A percentile compares a stretch with the other conserved stretches of the same genome.
phyloP scores from a whole-genome alignment of 164 flowering plant genomes.

The Brasenia schreberi region DNA sequence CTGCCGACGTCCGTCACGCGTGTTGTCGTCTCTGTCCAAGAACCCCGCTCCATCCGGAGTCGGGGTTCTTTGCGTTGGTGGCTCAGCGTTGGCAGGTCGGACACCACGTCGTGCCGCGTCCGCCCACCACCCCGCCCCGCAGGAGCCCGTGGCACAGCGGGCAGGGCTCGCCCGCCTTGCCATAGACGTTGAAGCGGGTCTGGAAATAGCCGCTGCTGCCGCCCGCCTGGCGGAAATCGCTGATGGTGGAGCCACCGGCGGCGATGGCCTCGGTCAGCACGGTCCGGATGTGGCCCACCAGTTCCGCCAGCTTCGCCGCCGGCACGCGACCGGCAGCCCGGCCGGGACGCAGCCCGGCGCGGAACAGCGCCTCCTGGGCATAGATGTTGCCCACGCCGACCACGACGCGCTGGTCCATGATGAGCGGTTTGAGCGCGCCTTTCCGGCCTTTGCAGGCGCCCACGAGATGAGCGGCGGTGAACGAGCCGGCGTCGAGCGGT shows the following conservation, averaged over 20 bases:
- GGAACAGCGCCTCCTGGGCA: background rate
- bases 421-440: background rate
- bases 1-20: no score
- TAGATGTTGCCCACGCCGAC: conserved; percentile 1
- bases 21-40: no score
- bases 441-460: background rate
- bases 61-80: background rate
- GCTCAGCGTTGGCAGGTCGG: conserved; percentile 1
- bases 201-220: conserved; percentile 1
- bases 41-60: no score
- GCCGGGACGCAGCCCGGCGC: background rate
- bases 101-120: background rate
- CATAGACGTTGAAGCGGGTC: background rate
- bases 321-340: background rate
- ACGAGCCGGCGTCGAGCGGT: background rate
- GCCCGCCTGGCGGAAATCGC: background rate
- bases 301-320: background rate
- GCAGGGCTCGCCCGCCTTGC: background rate
- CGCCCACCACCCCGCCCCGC: background rate
- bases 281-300: background rate
- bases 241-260: background rate
- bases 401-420: background rate
- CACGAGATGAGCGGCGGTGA: background rate
- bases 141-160: background rate
- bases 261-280: background rate